Conservation (phyloP, 1,284 basidiomycete species). For the Pascua guehoae region DNA sequence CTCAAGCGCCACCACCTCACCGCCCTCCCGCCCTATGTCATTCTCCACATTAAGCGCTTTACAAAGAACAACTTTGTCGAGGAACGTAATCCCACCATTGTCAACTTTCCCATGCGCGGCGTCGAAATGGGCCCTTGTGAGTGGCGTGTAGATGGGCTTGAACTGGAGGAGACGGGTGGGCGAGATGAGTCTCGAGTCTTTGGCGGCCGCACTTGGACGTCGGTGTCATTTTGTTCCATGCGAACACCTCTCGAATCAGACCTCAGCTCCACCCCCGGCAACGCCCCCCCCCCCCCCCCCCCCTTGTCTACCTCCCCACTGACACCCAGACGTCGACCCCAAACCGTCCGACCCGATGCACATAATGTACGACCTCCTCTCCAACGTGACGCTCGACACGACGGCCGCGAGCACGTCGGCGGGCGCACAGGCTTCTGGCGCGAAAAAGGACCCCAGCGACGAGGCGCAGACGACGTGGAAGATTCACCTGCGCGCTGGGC, state of each 20-base stretch:
- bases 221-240: too few relatives aligned
- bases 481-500: conserved; percentile 70
- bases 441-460: conserved; percentile 28
- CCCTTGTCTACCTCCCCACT: conserved; percentile 9
- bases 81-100: conserved; percentile 97
- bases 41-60: conserved; percentile 94
- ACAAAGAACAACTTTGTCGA: conserved; percentile 98
- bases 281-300: too few relatives aligned
- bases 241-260: too few relatives aligned
- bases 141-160: conserved; percentile 42
- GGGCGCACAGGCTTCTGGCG: conserved; percentile 25
- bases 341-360: conserved; percentile 56
- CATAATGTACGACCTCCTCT: conserved; percentile 86
- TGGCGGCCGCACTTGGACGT: too few relatives aligned
- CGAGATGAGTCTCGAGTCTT: too few relatives aligned
- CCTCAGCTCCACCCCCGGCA: too few relatives aligned
- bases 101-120: conserved; percentile 91
- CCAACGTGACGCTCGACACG: conserved; percentile 89
- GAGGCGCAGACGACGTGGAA: conserved; percentile 63
- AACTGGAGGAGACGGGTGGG: too few relatives aligned
- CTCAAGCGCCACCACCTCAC: conserved; percentile 85
- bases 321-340: conserved; percentile 69
- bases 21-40: conserved; percentile 82
- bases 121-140: conserved; percentile 85
- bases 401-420: conserved; percentile 73